Percentiles rank a stretch among this genome's conserved stretches.
These are phyloP conservation scores for Trichoderma endophyticum DNA, from an alignment of 2,329 filamentous ascomycete species.

Conservation along the genomic window DNA sequence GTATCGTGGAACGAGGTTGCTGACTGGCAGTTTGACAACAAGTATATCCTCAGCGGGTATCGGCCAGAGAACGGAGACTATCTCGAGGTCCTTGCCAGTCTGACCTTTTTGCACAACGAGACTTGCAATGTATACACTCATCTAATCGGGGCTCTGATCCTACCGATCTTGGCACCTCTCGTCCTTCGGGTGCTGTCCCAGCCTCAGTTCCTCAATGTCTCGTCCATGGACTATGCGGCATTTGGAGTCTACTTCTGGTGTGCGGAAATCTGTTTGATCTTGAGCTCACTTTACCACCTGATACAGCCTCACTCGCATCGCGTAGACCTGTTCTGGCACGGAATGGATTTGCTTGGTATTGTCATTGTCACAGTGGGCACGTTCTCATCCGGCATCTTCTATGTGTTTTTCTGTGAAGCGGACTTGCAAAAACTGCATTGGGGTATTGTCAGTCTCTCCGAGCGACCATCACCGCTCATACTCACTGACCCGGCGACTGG, in stretches of 20 bases:
- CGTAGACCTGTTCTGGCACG: neutral
- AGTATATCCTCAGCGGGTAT: conserved; percentile 8
- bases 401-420: conserved; percentile 6
- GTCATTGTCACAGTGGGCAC: conserved; percentile 1
- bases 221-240: neutral
- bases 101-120: conserved; percentile 1
- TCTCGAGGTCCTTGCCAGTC: neutral
- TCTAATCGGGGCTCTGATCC: neutral
- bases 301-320: neutral
- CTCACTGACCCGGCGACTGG: neutral
- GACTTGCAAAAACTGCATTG: conserved; percentile 4
- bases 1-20: neutral
- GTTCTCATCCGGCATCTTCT: conserved; percentile 5
- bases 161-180: neutral
- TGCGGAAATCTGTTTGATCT: neutral
- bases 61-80: conserved; percentile 1
- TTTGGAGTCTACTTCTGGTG: conserved; percentile 2
- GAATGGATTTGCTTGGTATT: conserved; percentile 7
- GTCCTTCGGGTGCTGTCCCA: neutral
- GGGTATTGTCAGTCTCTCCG: neutral
- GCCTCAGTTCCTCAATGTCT: neutral
- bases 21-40: conserved; percentile 8
- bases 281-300: conserved; percentile 7
- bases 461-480: neutral
- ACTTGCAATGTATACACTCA: conserved; percentile 9